Base-by-base conservation (phyloP, 2,329 filamentous ascomycete genomes). In the Ophiostoma fasciatum region DNA sequence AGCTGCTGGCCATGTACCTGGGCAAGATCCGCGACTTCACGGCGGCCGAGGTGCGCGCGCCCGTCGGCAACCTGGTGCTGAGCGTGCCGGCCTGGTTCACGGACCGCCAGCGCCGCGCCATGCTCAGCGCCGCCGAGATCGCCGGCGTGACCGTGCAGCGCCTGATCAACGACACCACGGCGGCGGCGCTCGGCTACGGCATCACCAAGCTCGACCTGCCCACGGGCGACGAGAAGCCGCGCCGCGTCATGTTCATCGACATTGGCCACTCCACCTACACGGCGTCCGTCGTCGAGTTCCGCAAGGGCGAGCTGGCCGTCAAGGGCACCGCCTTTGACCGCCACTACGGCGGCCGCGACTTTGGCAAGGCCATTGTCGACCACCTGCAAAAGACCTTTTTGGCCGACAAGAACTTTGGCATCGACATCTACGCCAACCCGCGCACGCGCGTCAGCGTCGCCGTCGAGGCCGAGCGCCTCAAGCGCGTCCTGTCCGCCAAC, bases 141-240 rank as follows among this genome's bases (percentile, higher is more conserved):
- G 84, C 88, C 40, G 88, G 87, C 42, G 71, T 98, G 51, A 94
- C 93, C 65, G 69, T 87, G 27, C 78, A 98, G 46, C 78, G 90
- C 42, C 70, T 98, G 45, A 92, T 98, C 70, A 98, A 98, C 64
- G 90, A 96, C 64, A 94, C 84, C 48, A 96, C 90, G 35, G 90
- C 90, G 42, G 85, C 87, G 45, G 90, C 90, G 44, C 77, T 98
- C 31, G 90, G 90, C 46, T 98, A 85, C 59, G 90, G 90, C 57
- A 96, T 98, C 66, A 94, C 90, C 51, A 96, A 98, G 71, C 71
- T 87, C 43, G 90, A 98, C 58, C 76, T 98, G 23, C 90, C 87
- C 39, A 65, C 66, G 20, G 70, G 79, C 28, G 90, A 96, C 51
- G 87, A 96, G 74, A 84, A 84, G 67, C 87, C 90, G 42, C 78